These are phyloP conservation scores for Fusarium austroafricanum DNA, from an alignment of 2,329 filamentous ascomycete genomes.

Conservation along the genomic window DNA sequence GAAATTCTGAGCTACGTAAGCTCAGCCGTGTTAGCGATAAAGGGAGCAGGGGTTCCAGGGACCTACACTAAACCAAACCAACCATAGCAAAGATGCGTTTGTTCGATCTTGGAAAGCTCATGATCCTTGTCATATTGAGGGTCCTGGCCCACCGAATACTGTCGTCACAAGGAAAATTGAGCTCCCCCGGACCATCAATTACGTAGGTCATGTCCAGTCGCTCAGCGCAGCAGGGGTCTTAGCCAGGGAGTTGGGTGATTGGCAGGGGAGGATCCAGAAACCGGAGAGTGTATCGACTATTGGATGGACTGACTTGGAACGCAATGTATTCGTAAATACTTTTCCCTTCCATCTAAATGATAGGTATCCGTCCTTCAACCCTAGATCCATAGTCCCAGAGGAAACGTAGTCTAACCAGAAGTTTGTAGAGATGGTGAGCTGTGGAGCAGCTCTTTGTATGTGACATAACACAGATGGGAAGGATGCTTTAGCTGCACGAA, in stretches of 20 bases:
- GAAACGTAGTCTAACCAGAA: too few species aligned
- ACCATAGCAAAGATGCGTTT: constrained; percentile 20
- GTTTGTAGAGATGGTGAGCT: neutral
- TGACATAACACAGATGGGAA: constrained; percentile 5
- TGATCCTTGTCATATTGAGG: constrained; percentile 22
- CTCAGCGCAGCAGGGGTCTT: constrained; percentile 42
- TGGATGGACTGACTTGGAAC: constrained; percentile 26
- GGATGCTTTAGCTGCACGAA: constrained; percentile 27
- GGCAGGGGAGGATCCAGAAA: constrained; percentile 5
- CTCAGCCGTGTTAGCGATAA: constrained; percentile 19
- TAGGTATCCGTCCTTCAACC: too few species aligned
- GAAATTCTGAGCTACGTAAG: constrained; percentile 20
- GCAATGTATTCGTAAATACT: neutral
- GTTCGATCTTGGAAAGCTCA: constrained; percentile 35
- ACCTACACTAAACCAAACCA: constrained; percentile 17
- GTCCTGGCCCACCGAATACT: constrained; percentile 13
- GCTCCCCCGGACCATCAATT: constrained; percentile 40
- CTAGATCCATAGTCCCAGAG: neutral
- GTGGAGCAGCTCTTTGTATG: constrained; percentile 18
- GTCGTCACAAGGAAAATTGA: constrained; percentile 30
- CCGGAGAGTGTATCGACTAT: constrained; percentile 4
- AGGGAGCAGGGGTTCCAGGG: constrained; percentile 30
- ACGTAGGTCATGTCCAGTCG: constrained; percentile 35
- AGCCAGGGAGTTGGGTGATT: constrained; percentile 9
- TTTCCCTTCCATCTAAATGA: neutral